phyloP scores from a whole-genome alignment of 371 early-diverging fungal genomes.

The Mortierella sp. region DNA sequence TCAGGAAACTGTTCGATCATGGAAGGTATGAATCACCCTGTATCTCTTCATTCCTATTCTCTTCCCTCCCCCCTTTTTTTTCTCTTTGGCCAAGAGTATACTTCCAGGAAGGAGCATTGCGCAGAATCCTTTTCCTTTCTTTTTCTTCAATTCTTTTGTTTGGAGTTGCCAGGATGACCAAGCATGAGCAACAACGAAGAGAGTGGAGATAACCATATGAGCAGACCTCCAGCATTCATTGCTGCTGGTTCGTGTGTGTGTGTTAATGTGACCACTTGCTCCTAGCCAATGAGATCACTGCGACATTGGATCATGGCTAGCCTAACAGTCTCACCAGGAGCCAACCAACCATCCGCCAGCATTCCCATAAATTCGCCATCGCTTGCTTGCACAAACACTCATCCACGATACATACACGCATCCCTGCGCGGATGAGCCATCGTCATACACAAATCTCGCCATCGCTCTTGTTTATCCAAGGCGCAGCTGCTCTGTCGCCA shows the following conservation, averaged over 20 bases:
- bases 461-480: background rate
- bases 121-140: background rate
- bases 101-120: background rate
- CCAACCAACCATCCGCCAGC: constrained; percentile 1
- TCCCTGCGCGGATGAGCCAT: background rate
- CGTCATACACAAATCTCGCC: background rate
- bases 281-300: background rate
- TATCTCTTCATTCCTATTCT: background rate
- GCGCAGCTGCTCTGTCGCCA: background rate
- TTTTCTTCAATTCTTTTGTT: background rate
- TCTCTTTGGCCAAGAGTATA: background rate
- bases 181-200: no score
- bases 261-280: background rate
- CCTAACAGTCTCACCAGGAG: constrained; percentile 4
- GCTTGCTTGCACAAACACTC: background rate
- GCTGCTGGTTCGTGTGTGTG: no score
- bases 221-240: background rate
- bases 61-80: background rate
- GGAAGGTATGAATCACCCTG: constrained; percentile 21
- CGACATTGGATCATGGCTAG: background rate
- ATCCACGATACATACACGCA: background rate
- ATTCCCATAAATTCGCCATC: background rate
- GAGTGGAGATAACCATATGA: background rate
- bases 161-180: no score
- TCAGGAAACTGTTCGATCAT: constrained; percentile 31